These are phyloP conservation scores for Hemileccinum impolitum DNA, from an alignment of 768 basidiomycete species.

Conservation along the genomic window DNA sequence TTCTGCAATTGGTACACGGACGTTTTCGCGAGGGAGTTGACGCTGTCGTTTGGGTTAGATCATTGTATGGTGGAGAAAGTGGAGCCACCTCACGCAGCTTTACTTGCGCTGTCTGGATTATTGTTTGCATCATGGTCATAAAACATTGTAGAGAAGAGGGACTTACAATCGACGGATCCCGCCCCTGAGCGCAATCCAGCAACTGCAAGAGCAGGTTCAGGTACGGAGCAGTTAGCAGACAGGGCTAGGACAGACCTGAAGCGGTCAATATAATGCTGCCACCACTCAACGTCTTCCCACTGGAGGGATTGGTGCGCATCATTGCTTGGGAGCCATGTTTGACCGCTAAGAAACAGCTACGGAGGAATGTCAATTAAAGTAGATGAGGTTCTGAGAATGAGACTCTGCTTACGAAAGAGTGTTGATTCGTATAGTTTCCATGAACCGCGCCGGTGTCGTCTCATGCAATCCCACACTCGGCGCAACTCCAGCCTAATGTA, in stretches of 20 bases:
- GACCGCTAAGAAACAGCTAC: slow-evolving; percentile 84
- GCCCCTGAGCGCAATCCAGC: slow-evolving; percentile 83
- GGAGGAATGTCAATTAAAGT: slow-evolving; percentile 1
- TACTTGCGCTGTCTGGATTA: slow-evolving; percentile 78
- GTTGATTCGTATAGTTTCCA: slow-evolving; percentile 78
- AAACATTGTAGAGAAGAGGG: not conserved
- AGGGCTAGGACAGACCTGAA: slow-evolving; percentile 50
- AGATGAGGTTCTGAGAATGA: slow-evolving; percentile 1
- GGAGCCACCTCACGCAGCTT: slow-evolving; percentile 70
- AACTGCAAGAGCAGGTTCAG: slow-evolving; percentile 44
- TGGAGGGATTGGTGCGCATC: slow-evolving; percentile 59
- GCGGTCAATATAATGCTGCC: slow-evolving; percentile 90
- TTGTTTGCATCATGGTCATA: slow-evolving; percentile 11
- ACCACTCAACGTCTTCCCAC: slow-evolving; percentile 64
- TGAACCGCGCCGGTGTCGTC: slow-evolving; percentile 62
- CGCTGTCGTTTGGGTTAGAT: slow-evolving; percentile 42
- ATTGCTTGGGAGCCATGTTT: slow-evolving; percentile 86
- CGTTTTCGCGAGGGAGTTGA: slow-evolving; percentile 86
- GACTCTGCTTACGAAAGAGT: slow-evolving; percentile 46
- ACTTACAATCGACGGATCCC: slow-evolving; percentile 77
- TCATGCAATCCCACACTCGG: slow-evolving; percentile 43
- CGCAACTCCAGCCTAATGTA: slow-evolving; percentile 62
- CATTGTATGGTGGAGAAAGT: not conserved
- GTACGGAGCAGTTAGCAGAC: not conserved
- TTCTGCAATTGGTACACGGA: slow-evolving; percentile 74